A percentile compares a stretch with the other conserved stretches of the same genome.
Conservation (phyloP, 306 rosid species). For the Pterocarpus santalinus region DNA sequence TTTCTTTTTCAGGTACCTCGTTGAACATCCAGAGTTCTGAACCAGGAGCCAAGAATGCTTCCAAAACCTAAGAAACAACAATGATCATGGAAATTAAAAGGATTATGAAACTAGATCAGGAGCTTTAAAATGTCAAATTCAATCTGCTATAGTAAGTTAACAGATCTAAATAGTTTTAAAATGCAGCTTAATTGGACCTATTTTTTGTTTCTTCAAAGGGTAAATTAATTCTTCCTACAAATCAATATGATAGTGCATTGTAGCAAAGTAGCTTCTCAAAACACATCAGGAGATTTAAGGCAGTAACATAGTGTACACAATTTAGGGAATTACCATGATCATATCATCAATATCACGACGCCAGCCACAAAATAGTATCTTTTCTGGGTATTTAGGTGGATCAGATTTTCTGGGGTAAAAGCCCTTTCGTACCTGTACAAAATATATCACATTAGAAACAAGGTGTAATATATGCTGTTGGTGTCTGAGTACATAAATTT, state of each 20-base stretch:
- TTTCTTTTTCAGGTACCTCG: conserved; percentile 85
- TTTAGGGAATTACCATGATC: conserved; percentile 80
- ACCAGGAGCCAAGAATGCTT: conserved; percentile 89
- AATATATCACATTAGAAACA: conserved; percentile 45
- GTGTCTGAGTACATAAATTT: conserved; percentile 21
- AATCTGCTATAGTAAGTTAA: too few relatives aligned
- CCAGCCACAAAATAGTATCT: conserved; percentile 97
- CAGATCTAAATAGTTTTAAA: not conserved
- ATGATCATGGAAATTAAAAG: conserved; percentile 28
- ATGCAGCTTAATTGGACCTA: not conserved
- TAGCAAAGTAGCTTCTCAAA: conserved; percentile 10
- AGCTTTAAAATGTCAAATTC: too few relatives aligned
- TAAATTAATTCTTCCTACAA: conserved; percentile 10
- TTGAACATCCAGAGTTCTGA: conserved; percentile 99
- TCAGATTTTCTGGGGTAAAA: conserved; percentile 64
- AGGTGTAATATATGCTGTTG: not conserved
- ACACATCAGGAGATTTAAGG: conserved; percentile 18
- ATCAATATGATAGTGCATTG: conserved; percentile 16
- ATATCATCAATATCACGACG: conserved; percentile 98
- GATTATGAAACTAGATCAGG: too few relatives aligned
- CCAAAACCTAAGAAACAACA: conserved; percentile 78
- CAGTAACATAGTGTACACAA: conserved; percentile 4
- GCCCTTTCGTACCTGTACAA: conserved; percentile 68
- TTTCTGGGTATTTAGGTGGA: conserved; percentile 93
- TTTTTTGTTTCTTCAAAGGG: conserved; percentile 20